These are phyloP conservation scores for Saccharomyces hybrid DNA, from an alignment of 1,139 yeast species.

Conservation along the genomic window DNA sequence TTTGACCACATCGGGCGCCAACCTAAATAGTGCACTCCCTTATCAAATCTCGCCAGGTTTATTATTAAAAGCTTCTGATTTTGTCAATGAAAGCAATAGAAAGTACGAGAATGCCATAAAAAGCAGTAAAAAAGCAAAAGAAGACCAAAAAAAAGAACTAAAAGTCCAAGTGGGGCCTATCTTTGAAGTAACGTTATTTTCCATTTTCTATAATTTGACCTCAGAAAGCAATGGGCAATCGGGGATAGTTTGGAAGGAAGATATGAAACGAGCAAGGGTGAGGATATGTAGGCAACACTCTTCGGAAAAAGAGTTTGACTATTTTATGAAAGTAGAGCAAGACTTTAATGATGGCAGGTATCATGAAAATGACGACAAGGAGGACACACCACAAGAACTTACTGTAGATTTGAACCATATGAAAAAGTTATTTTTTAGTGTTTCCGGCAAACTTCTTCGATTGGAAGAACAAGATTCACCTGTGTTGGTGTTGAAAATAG, in stretches of 20 bases:
- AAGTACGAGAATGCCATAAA: conserved; percentile 15
- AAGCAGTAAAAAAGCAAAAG: neutral
- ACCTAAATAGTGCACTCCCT: conserved; percentile 45
- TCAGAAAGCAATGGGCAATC: conserved; percentile 14
- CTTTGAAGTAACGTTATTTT: conserved; percentile 52
- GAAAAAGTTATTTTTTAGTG: conserved; percentile 57
- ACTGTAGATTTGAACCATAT: conserved; percentile 40
- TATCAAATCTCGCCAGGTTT: conserved; percentile 57
- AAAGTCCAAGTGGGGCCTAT: conserved; percentile 48
- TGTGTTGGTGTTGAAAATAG: conserved; percentile 54
- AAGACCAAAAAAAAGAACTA: neutral
- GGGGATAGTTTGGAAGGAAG: conserved; percentile 70
- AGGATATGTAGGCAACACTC: conserved; percentile 33
- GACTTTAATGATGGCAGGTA: conserved; percentile 67
- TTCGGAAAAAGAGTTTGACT: conserved; percentile 32
- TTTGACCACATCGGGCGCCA: conserved; percentile 64
- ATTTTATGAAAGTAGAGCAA: conserved; percentile 46
- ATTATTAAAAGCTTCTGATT: conserved; percentile 55
- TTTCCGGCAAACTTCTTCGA: conserved; percentile 60
- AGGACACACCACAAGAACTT: conserved; percentile 33
- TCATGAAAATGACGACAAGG: conserved; percentile 43
- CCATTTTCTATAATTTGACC: conserved; percentile 50
- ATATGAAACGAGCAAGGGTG: conserved; percentile 51
- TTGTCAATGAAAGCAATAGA: conserved; percentile 39
- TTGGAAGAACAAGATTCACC: conserved; percentile 62